These are phyloP conservation scores for Drechslera avenae DNA, from an alignment of 2,329 filamentous ascomycete genomes.

Conservation along the genomic window DNA sequence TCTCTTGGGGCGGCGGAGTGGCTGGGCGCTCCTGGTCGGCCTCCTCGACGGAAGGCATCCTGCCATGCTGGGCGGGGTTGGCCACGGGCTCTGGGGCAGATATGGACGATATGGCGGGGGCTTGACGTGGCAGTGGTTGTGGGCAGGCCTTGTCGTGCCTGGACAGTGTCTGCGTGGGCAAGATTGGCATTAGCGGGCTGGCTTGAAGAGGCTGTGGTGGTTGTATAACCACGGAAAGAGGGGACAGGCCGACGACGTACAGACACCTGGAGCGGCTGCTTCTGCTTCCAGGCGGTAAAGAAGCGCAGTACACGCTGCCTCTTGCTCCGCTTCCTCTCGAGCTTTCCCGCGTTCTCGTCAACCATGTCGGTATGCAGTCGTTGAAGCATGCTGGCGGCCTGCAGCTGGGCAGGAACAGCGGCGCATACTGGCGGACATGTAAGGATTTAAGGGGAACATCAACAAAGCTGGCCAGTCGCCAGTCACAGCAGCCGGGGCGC, in stretches of 20 bases:
- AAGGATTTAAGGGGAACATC: slow-evolving; percentile 23
- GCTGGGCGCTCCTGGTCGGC: slow-evolving; percentile 14
- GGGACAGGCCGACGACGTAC: slow-evolving; percentile 21
- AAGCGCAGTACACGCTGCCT: slow-evolving; percentile 39
- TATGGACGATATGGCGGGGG: slow-evolving; percentile 11
- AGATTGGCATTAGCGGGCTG: slow-evolving; percentile 24
- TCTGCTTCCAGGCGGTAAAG: slow-evolving; percentile 38
- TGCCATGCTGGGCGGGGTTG: slow-evolving; percentile 20
- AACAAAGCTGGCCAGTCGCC: slow-evolving; percentile 22
- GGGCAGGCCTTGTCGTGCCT: slow-evolving; percentile 10
- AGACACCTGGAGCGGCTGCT: slow-evolving; percentile 23
- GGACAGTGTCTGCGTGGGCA: slow-evolving; percentile 22
- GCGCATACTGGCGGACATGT: slow-evolving; percentile 30
- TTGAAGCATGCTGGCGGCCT: slow-evolving; percentile 37
- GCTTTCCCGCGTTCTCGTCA: slow-evolving; percentile 25
- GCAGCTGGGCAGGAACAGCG: slow-evolving; percentile 15
- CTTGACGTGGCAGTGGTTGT: slow-evolving; percentile 24
- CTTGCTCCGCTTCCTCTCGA: slow-evolving; percentile 37
- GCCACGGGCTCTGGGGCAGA: slow-evolving; percentile 12
- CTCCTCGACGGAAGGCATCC: slow-evolving; percentile 14
- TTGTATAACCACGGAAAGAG: not conserved
- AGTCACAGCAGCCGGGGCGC: slow-evolving; percentile 19
- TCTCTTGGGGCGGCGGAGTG: slow-evolving; percentile 19
- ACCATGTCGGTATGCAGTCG: slow-evolving; percentile 30
- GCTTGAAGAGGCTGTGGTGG: slow-evolving; percentile 4